These are phyloP conservation scores for Macaranga tanarius DNA, from an alignment of 441 rosid species.

Conservation along the genomic window DNA sequence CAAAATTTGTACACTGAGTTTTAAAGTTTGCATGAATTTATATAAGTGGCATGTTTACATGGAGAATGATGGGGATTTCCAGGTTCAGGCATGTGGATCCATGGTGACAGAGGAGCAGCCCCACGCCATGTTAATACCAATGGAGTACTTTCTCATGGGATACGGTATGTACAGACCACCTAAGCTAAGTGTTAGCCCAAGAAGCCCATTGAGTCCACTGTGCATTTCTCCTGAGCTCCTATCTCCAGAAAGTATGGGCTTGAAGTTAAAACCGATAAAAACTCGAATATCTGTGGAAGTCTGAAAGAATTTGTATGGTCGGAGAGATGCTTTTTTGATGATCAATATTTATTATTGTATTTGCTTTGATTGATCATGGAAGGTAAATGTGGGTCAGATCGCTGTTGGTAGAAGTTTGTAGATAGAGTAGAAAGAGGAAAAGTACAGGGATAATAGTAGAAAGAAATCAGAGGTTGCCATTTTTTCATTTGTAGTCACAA, in stretches of 20 bases:
- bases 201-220: constrained; percentile 82
- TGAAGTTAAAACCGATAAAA: constrained; percentile 91
- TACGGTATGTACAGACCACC: constrained; percentile 71
- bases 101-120: constrained; percentile 98
- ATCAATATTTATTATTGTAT: constrained; percentile 26
- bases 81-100: constrained; percentile 98
- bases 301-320: constrained; percentile 18
- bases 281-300: constrained; percentile 49
- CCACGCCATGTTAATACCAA: constrained; percentile 88
- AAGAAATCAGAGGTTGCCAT: constrained; percentile 37
- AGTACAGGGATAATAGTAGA: constrained; percentile 26
- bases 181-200: constrained; percentile 66
- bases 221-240: constrained; percentile 92
- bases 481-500: constrained; percentile 41
- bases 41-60: not conserved
- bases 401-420: constrained; percentile 32
- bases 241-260: constrained; percentile 97
- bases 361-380: constrained; percentile 25
- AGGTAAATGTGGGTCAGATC: not conserved
- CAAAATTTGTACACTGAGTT: not conserved
- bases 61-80: constrained; percentile 18
- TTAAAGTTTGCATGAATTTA: constrained; percentile 2
- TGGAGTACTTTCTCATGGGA: constrained; percentile 88
- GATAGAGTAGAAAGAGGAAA: constrained; percentile 34
- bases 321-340: constrained; percentile 26